These are phyloP conservation scores for Metschnikowia chrysomelidarum DNA, from an alignment of 805 yeast genomes.

Conservation along the genomic window DNA sequence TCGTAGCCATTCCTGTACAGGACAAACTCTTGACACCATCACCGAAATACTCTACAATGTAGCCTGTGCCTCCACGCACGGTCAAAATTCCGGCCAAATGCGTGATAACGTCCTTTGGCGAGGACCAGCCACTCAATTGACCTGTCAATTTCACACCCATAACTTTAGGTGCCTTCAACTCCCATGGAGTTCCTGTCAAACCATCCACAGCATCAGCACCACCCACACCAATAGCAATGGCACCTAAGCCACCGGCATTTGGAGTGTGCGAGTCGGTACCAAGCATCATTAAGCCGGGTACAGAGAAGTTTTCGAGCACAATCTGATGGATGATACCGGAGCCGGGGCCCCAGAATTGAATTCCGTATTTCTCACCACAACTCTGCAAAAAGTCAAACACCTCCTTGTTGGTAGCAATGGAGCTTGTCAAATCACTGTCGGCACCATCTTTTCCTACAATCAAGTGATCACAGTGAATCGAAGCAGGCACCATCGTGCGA, in stretches of 20 bases:
- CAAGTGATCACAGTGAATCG: slow-evolving; percentile 97
- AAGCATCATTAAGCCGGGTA: slow-evolving; percentile 95
- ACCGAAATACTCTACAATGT: slow-evolving; percentile 94
- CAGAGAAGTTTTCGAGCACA: slow-evolving; percentile 92
- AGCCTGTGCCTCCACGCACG: slow-evolving; percentile 98
- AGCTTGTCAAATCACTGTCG: slow-evolving; percentile 71
- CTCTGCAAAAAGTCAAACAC: slow-evolving; percentile 92
- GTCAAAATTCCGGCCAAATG: slow-evolving; percentile 89
- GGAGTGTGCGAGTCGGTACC: slow-evolving; percentile 99
- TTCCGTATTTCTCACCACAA: slow-evolving; percentile 93
- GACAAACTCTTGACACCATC: slow-evolving; percentile 86
- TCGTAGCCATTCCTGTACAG: slow-evolving; percentile 99
- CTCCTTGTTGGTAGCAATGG: slow-evolving; percentile 85
- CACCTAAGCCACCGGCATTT: slow-evolving; percentile 98
- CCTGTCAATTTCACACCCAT: slow-evolving; percentile 95
- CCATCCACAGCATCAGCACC: slow-evolving; percentile 99
- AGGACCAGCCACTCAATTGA: slow-evolving; percentile 84
- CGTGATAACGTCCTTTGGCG: slow-evolving; percentile 96
- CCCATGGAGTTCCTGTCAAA: slow-evolving; percentile 97
- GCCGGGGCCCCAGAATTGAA: slow-evolving; percentile 99
- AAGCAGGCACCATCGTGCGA: slow-evolving; percentile 85
- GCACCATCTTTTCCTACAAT: slow-evolving; percentile 97
- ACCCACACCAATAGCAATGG: slow-evolving; percentile 98
- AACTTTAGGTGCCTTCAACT: slow-evolving; percentile 93
- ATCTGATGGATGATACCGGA: slow-evolving; percentile 99